Evolutionary conservation across 495 filamentous ascomycete genomes (phyloP).

Genomic region (Aspergillus ellipticus): DNA sequence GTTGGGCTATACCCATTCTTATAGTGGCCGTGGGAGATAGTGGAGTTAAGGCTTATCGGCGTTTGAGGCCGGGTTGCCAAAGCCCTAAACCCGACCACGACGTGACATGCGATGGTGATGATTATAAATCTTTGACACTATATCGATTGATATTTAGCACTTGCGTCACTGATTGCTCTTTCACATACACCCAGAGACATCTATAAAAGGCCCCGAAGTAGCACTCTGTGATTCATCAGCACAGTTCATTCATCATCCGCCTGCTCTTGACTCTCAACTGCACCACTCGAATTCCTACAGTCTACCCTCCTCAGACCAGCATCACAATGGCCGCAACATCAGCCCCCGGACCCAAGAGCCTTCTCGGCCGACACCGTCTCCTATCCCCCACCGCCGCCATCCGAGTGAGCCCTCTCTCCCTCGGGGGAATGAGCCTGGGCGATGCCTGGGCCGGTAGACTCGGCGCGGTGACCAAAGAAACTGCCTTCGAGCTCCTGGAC

Average conservation of each 20-base stretch:
- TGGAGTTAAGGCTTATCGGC: neutral
- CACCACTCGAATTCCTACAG: neutral
- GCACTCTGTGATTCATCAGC: no score
- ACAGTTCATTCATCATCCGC: no score
- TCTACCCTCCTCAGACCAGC: neutral
- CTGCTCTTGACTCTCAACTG: neutral
- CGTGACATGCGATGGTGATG: no score
- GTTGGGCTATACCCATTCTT: no score
- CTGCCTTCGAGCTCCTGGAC: slow-evolving; percentile 10
- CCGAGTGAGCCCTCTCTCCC: slow-evolving; percentile 6
- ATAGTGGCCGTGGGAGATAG: neutral
- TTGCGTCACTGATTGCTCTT: no score
- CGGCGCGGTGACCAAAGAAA: slow-evolving; percentile 2
- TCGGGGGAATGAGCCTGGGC: slow-evolving; percentile 8
- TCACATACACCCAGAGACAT: no score
- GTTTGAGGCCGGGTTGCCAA: neutral
- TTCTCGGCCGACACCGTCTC: slow-evolving; percentile 2
- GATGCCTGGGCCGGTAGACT: slow-evolving; percentile 6
- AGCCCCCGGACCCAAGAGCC: neutral
- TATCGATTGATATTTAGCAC: no score
- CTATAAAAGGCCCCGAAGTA: no score
- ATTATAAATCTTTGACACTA: no score
- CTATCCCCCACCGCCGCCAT: slow-evolving; percentile 10
- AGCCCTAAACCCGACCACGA: neutral
- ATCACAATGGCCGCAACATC: neutral